A percentile compares a stretch with the other conserved stretches of the same genome.
phyloP scores from a whole-genome alignment of 1,139 yeast species.

The Martiniozyma asiatica region DNA sequence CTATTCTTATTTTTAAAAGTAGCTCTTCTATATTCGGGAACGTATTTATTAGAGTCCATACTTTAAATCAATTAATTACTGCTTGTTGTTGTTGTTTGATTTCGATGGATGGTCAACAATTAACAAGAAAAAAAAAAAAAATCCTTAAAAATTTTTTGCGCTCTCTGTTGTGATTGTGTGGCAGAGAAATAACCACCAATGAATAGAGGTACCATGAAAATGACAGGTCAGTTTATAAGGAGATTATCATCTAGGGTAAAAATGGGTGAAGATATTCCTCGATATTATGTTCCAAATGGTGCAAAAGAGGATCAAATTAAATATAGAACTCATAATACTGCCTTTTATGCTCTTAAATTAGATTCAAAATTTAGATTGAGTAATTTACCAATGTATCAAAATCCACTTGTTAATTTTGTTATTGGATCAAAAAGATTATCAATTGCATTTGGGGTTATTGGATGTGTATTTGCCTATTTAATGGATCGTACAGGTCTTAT shows the following conservation, averaged over 20 bases:
- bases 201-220: too few relatives aligned
- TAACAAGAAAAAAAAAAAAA: too few relatives aligned
- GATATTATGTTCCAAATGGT: slow-evolving; percentile 16
- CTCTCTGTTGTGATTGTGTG: too few relatives aligned
- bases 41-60: slow-evolving; percentile 74
- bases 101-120: too few relatives aligned
- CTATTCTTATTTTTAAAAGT: slow-evolving; percentile 91
- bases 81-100: too few relatives aligned
- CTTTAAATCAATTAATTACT: too few relatives aligned
- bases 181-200: too few relatives aligned
- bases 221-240: too few relatives aligned
- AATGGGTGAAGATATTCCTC: slow-evolving; percentile 21
- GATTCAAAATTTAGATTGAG: slow-evolving; percentile 36
- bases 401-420: slow-evolving; percentile 45
- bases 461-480: slow-evolving; percentile 42
- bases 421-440: slow-evolving; percentile 43
- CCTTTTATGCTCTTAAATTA: slow-evolving; percentile 14
- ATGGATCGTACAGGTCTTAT: slow-evolving; percentile 45
- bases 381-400: slow-evolving; percentile 41
- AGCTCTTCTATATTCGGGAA: slow-evolving; percentile 96
- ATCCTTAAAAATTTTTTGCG: too few relatives aligned
- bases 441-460: slow-evolving; percentile 42
- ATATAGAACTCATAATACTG: slow-evolving; percentile 20
- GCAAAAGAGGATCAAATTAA: slow-evolving; percentile 13
- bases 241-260: slow-evolving; percentile 13